These are phyloP conservation scores for Coniferiporia sulphurascens DNA, from an alignment of 1,284 basidiomycete species.

Conservation along the genomic window DNA sequence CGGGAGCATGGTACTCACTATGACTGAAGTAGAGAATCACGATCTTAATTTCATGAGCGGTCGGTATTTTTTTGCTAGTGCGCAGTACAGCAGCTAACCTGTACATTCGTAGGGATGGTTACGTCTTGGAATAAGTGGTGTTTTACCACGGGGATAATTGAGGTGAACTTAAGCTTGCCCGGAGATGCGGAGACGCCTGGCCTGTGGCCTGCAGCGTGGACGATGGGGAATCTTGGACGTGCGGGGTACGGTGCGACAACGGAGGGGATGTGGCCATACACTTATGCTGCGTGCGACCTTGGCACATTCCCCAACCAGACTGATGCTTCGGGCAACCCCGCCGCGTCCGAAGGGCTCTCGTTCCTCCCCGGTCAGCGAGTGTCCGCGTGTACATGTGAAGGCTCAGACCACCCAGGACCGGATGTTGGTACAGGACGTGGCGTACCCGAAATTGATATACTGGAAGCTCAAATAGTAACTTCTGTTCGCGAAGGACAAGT, in stretches of 20 bases:
- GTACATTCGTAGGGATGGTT: conserved; percentile 25
- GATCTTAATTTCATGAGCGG: conserved; percentile 45
- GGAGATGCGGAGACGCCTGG: conserved; percentile 37
- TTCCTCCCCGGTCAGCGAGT: conserved; percentile 44
- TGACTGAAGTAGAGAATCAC: conserved; percentile 42
- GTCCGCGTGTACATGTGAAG: conserved; percentile 40
- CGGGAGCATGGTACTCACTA: conserved; percentile 51
- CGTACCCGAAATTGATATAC: conserved; percentile 51
- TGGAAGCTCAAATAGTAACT: conserved; percentile 42
- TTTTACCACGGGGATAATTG: conserved; percentile 72
- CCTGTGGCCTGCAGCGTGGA: conserved; percentile 38
- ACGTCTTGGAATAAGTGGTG: conserved; percentile 65
- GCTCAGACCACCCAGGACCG: conserved; percentile 52
- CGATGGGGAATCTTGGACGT: conserved; percentile 42
- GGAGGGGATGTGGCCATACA: conserved; percentile 40
- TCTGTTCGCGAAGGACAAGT: conserved; percentile 28
- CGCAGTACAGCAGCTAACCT: background rate
- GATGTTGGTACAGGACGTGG: conserved; percentile 37
- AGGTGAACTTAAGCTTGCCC: conserved; percentile 47
- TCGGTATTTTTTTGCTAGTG: background rate
- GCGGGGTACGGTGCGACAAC: conserved; percentile 44
- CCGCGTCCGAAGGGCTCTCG: conserved; percentile 33
- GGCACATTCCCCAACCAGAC: conserved; percentile 43
- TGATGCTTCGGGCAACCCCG: conserved; percentile 22
- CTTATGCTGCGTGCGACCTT: conserved; percentile 38